Conservation (phyloP, 78 protist genomes). For the Dictyostelium purpureum region DNA sequence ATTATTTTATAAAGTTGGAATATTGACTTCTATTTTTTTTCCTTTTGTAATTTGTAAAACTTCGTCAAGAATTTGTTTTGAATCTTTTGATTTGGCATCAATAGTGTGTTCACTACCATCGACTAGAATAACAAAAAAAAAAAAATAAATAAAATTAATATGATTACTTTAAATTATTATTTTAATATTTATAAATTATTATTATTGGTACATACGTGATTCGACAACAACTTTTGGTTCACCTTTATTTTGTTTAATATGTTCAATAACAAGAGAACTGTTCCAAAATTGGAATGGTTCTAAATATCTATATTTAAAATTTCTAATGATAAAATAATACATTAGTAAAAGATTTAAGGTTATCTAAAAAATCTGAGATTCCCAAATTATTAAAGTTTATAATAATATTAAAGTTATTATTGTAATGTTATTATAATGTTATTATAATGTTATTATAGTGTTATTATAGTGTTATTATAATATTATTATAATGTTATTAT, state of each 20-base stretch:
- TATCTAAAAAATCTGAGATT: too few relatives aligned
- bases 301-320: constrained; percentile 46
- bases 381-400: too few relatives aligned
- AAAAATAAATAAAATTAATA: neutral
- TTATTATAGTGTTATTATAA: too few relatives aligned
- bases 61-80: constrained; percentile 23
- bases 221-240: constrained; percentile 24
- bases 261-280: constrained; percentile 14
- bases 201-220: neutral
- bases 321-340: neutral
- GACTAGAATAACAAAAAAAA: neutral
- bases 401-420: too few relatives aligned
- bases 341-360: too few relatives aligned
- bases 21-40: neutral
- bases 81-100: neutral
- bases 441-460: too few relatives aligned
- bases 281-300: constrained; percentile 76
- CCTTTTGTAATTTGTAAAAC: constrained; percentile 10
- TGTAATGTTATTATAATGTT: too few relatives aligned
- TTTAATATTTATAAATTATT: neutral
- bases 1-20: neutral
- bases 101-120: constrained; percentile 26
- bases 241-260: neutral
- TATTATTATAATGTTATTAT: neutral
- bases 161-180: neutral